phyloP scores from a whole-genome alignment of 345 rosid genomes.

The thale cress (Arabidopsis thaliana) region DNA sequence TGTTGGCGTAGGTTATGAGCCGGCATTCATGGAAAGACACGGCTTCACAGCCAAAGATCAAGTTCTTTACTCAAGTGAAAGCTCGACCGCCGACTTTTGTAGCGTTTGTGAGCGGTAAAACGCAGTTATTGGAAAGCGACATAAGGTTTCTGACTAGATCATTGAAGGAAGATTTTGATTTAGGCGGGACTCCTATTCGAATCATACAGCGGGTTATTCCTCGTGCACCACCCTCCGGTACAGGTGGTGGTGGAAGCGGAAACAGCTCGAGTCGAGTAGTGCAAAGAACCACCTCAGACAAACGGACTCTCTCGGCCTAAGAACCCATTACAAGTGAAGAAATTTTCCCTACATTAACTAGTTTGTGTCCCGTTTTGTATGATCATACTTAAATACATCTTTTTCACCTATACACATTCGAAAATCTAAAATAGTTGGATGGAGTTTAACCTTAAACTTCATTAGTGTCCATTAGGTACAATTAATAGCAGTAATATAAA shows the following conservation, averaged over 20 bases:
- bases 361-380: slow-evolving; percentile 1
- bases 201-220: slow-evolving; percentile 72
- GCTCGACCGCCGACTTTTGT: slow-evolving; percentile 98
- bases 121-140: slow-evolving; percentile 67
- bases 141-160: slow-evolving; percentile 81
- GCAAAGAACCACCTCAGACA: slow-evolving; percentile 61
- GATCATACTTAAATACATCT: background rate
- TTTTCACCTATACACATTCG: background rate
- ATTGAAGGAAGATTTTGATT: slow-evolving; percentile 87
- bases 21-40: slow-evolving; percentile 97
- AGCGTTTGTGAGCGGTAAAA: slow-evolving; percentile 78
- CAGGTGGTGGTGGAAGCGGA: slow-evolving; percentile 41
- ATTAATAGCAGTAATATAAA: background rate
- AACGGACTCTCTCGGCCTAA: slow-evolving; percentile 50
- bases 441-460: too few species aligned
- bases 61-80: slow-evolving; percentile 97
- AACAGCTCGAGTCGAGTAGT: slow-evolving; percentile 39
- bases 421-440: background rate
- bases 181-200: slow-evolving; percentile 93
- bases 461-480: too few species aligned
- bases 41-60: slow-evolving; percentile 86
- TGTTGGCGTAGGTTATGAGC: slow-evolving; percentile 72
- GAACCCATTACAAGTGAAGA: slow-evolving; percentile 10
- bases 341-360: background rate
- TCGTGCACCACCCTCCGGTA: slow-evolving; percentile 32